Evolutionary conservation across 2,329 filamentous ascomycete genomes (phyloP).

Genomic region (Xylogone sp.): DNA sequence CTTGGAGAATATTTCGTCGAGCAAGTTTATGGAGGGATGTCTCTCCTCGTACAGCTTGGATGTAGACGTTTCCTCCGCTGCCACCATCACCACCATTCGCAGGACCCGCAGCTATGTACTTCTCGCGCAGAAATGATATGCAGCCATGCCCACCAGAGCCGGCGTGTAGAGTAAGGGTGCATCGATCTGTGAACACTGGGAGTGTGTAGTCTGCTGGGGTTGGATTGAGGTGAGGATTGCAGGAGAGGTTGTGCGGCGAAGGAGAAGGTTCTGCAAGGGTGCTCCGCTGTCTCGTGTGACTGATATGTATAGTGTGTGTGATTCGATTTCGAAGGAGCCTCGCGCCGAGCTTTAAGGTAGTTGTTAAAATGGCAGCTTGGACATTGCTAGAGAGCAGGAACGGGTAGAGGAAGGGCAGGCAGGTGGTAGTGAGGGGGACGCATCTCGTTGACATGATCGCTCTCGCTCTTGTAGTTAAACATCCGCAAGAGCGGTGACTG

Average conservation of each 20-base stretch:
- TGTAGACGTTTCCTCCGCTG: slow-evolving; percentile 86
- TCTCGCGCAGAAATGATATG: slow-evolving; percentile 89
- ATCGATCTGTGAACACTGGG: slow-evolving; percentile 83
- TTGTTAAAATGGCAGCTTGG: slow-evolving; percentile 6
- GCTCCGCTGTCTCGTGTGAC: slow-evolving; percentile 17
- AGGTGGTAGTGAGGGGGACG: slow-evolving; percentile 20
- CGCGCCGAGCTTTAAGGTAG: slow-evolving; percentile 6
- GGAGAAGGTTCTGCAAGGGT: slow-evolving; percentile 9
- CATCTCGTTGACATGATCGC: slow-evolving; percentile 27
- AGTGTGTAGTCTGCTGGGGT: slow-evolving; percentile 78
- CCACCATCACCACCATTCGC: slow-evolving; percentile 95
- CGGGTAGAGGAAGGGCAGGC: slow-evolving; percentile 30
- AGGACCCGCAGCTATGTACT: slow-evolving; percentile 82
- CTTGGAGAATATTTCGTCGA: slow-evolving; percentile 69
- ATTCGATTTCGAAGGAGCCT: not conserved
- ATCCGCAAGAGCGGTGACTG: no score
- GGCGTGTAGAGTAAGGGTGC: slow-evolving; percentile 70
- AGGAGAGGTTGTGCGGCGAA: slow-evolving; percentile 28
- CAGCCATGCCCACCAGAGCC: slow-evolving; percentile 87
- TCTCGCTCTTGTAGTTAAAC: no score
- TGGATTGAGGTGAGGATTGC: slow-evolving; percentile 66
- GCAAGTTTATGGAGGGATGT: slow-evolving; percentile 92
- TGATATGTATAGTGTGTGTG: no score
- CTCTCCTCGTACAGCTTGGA: slow-evolving; percentile 87
- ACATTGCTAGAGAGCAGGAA: slow-evolving; percentile 17